Base-by-base conservation (phyloP, 441 rosid genomes). In the Jatropha multifida region DNA sequence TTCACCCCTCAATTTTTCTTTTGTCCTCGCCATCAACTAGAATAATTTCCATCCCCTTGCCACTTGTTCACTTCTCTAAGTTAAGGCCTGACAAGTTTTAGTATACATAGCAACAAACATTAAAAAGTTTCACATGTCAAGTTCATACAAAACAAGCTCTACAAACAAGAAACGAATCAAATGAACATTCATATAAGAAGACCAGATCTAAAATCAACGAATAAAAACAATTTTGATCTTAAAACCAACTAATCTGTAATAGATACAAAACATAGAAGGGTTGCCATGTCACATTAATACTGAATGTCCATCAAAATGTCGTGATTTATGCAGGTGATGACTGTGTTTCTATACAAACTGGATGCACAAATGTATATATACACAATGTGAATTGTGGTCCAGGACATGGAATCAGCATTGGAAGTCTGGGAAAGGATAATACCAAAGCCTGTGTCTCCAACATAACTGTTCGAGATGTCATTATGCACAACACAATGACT, bases 371-470 rank as follows among this genome's bases (percentile, higher is more conserved):
- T 59, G 92, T 96, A 68, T 90, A 82, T 63, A 68, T 96, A 72
- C 97, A 91, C 86, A 89, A 90, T 51, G 92, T 92, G 73, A 91
- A 89, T 76, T 96, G 99, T 72, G 98, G 99, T 56, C 99, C 99
- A 3, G 99, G 98, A 11, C 99, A 96, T 67, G 99, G 98, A 52
- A 96, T 96, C 76, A 96, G 99, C 87, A 96, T 96, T 11, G 99
- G 99, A 71, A 88, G 99, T 78, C 89, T 94, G 49, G 98, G 98
- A 51, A 87, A 68, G 80, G 93, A 90, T 80, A 85, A 88, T 66
- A 88, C 90, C 65, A 94, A 90, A 85, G 98, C 98, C 48, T 96
- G 99, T 65, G 99, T 96, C 75, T 92, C 99, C 0, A 93, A 94
- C 86, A 88, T 93, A 83, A 94, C 97, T 8, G 88, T 96, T 7